Conservation (phyloP, 306 rosid genomes). For the Astragalus membranaceus region DNA sequence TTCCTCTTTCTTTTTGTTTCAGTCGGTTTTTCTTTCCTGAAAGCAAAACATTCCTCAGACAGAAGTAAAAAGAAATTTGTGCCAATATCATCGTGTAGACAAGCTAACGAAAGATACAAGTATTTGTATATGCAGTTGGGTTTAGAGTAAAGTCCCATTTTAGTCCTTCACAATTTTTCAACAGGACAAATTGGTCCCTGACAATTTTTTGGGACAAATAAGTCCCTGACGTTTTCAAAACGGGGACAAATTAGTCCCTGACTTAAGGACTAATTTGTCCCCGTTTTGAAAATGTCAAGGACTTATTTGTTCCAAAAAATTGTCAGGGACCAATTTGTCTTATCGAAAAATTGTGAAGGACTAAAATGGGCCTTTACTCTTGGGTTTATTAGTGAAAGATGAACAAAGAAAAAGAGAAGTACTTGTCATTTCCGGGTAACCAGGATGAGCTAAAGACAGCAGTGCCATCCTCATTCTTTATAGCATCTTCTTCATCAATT, state of each 20-base stretch:
- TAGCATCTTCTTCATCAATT: conserved; percentile 51
- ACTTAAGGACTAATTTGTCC: too few species aligned
- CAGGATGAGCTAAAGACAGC: conserved; percentile 73
- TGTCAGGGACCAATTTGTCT: too few species aligned
- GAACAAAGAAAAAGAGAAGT: conserved; percentile 20
- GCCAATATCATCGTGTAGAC: neutral
- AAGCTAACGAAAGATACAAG: neutral
- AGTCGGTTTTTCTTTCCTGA: conserved; percentile 43
- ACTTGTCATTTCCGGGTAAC: conserved; percentile 82
- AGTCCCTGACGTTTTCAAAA: too few species aligned
- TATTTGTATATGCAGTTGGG: neutral
- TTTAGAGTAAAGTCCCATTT: too few species aligned
- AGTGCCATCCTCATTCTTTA: conserved; percentile 42
- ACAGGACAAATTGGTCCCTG: too few species aligned
- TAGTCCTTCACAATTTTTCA: too few species aligned
- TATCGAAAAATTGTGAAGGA: too few species aligned
- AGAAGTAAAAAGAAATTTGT: conserved; percentile 1
- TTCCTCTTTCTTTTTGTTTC: conserved; percentile 47
- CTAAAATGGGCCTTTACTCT: too few species aligned
- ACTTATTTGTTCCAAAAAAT: too few species aligned
- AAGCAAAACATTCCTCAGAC: conserved; percentile 6
- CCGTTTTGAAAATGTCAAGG: too few species aligned
- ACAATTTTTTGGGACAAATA: too few species aligned
- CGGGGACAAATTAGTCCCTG: too few species aligned
- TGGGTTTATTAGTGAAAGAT: neutral